Evolutionary conservation across 805 yeast genomes (phyloP).

Genomic region (Kodamaea laetipori): DNA sequence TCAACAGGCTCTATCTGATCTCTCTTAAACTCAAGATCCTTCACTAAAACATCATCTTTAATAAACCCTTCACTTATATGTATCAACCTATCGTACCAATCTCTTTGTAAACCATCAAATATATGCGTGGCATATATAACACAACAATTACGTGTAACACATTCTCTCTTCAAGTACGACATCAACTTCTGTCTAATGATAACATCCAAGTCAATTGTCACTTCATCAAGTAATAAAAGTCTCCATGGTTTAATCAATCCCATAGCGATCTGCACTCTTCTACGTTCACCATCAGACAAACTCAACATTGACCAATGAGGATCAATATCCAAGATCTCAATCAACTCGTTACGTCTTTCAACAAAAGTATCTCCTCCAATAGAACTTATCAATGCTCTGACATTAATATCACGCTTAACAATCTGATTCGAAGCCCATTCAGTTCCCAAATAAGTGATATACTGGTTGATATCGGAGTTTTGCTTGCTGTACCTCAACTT

Average conservation of each 20-base stretch:
- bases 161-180: conserved; percentile 71
- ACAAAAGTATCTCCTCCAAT: conserved; percentile 69
- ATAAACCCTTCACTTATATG: conserved; percentile 74
- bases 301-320: conserved; percentile 89
- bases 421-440: conserved; percentile 96
- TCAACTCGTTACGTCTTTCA: conserved; percentile 74
- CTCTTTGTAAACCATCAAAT: conserved; percentile 83
- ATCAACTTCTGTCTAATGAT: conserved; percentile 78
- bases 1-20: conserved; percentile 28
- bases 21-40: conserved; percentile 31
- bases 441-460: conserved; percentile 85
- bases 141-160: conserved; percentile 65
- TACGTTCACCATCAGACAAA: conserved; percentile 91
- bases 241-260: conserved; percentile 92
- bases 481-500: conserved; percentile 47
- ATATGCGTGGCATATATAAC: conserved; percentile 95
- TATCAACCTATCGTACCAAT: conserved; percentile 82
- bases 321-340: conserved; percentile 82
- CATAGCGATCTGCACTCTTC: conserved; percentile 93
- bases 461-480: conserved; percentile 47
- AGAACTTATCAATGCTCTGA: conserved; percentile 70
- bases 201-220: conserved; percentile 95
- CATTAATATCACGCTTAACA: conserved; percentile 89
- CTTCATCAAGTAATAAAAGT: conserved; percentile 86
- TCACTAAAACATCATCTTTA: conserved; percentile 37